Evolutionary conservation across 768 basidiomycete genomes (phyloP), one percentile per base, ranked within the genome.

Genomic region (Pleurotus tuber-regium): DNA sequence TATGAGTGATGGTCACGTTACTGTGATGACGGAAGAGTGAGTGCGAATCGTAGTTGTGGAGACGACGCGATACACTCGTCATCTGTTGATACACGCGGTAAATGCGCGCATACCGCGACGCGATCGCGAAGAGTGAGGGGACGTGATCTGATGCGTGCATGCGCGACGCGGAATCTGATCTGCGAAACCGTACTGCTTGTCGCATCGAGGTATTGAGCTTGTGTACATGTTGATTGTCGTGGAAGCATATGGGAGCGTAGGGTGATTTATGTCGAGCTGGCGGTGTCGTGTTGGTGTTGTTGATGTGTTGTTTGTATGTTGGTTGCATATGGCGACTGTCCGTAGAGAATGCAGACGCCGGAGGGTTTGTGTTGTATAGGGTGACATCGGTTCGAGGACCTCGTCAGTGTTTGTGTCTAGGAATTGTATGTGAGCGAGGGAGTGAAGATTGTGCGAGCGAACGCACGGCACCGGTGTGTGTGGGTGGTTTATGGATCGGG

Each of bases 271-370:
- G n/a, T n/a, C n/a, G n/a, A n/a, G n/a, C n/a, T 8, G 31, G 11
- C 31, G 11, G 11, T 16, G 11, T 16, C 3, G 3, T 40, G 14
- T 10, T 9, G 3, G 14, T 40, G 39, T 21, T 40, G 12, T 18
- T 14, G 39, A 9, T 40, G 39, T 10, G 9, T 12, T 14, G 11
- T 10, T 2, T 24, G n/a, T n/a, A n/a, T n/a, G 11, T 12, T 19
- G 40, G 5, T 33, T 12, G 26, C 21, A 14, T 24, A 42, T 7
- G 44, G 11, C 10, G 44, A 47, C 18, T n/a, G n/a, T n/a, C 29
- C 33, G 46, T 47, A 47, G 9, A 47, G 46, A 3, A 47, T 47
- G 46, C 30, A 24, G 16, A 31, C 19, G 46, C 9, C 2, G 46
- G 29, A 23, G 33, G 46, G n/a, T 12, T 47, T 28, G 16, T 24